Evolutionary conservation across 2,329 filamentous ascomycete genomes (phyloP), one percentile per base, ranked within the genome.

Genomic region (Colletotrichum sp.): DNA sequence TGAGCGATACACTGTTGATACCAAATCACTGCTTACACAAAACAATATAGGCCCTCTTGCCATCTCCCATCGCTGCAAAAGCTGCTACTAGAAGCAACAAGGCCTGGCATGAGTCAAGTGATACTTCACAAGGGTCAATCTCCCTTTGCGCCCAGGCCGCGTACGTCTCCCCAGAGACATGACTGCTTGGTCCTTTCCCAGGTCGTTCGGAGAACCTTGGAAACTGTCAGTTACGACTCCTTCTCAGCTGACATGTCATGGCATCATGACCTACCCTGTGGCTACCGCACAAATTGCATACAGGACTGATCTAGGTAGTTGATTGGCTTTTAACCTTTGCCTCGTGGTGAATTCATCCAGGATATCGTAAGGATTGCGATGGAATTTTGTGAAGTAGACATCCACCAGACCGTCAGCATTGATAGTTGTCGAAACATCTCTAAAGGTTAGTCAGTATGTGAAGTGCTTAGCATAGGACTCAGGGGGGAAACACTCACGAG

Each of bases 251-350:
- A 5, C 2, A n/a, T n/a, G 18, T 5, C 18, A 7, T 43, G 15
- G 33, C 47, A 33, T 66, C 7, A 5, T 43, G n/a, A 34, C 47
- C 31, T 66, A 73, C 71, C 71, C 47, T 18, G 55, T 73, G 13
- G 71, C 55, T n/a, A 73, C 62, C 15, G 71, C 71, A 31, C 71
- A 73, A 2, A 73, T 55, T 11, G 67, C 71, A 33, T 73, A 66
- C 8, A 73, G 31, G 3, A 66, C 33, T 6, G 43, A 57, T 24
- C 64, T 71, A 24, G 71, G 27, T 18, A 73, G 68, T 24, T 71
- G 62, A n/a, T 73, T 73, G 27, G 63, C 43, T 18, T 33, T 55
- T 11, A 71, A 27, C 13, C 51, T 71, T n/a, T 57, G 68, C n/a
- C 34, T 57, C 1, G 61, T 73, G 3, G 4, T 15, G 21, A 64